Evolutionary conservation across 2,329 filamentous ascomycete species (phyloP).

Genomic region (Zelopaecilomyces penicillatus): DNA sequence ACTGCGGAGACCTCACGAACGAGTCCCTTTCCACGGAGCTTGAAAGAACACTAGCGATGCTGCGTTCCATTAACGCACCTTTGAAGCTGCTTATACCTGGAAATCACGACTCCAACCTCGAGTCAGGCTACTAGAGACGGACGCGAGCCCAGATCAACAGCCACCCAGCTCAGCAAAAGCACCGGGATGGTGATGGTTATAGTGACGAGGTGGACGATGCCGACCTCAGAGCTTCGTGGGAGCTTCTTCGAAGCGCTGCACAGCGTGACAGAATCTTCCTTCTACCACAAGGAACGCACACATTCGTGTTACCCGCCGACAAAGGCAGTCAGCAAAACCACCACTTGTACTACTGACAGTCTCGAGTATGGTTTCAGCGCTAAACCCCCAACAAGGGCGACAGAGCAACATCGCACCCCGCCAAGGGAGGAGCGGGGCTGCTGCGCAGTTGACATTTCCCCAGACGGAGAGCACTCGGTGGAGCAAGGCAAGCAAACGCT

Average conservation of each 20-base stretch:
- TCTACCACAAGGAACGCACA: slow-evolving; percentile 34
- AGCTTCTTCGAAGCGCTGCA: slow-evolving; percentile 8
- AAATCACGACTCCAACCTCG: slow-evolving; percentile 42
- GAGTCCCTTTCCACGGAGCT: slow-evolving; percentile 34
- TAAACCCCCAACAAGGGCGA: no score
- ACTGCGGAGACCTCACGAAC: slow-evolving; percentile 42
- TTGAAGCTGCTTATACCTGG: slow-evolving; percentile 43
- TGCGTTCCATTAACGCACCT: slow-evolving; percentile 31
- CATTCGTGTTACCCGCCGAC: slow-evolving; percentile 21
- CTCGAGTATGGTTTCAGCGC: no score
- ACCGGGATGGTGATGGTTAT: no score
- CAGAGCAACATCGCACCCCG: no score
- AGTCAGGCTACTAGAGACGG: slow-evolving; percentile 14
- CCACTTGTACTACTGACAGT: no score
- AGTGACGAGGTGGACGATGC: no score
- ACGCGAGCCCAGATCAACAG: neutral
- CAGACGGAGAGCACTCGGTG: no score
- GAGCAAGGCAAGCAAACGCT: slow-evolving; percentile 11
- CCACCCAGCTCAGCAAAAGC: no score
- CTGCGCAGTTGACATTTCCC: no score
- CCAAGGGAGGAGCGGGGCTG: no score
- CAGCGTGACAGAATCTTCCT: slow-evolving; percentile 25
- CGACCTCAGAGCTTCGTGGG: no score
- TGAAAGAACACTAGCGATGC: slow-evolving; percentile 22
- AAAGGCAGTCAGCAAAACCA: slow-evolving; percentile 17